Conservation (phyloP, 805 yeast genomes). For the Cyberlindnera subsufficiens region DNA sequence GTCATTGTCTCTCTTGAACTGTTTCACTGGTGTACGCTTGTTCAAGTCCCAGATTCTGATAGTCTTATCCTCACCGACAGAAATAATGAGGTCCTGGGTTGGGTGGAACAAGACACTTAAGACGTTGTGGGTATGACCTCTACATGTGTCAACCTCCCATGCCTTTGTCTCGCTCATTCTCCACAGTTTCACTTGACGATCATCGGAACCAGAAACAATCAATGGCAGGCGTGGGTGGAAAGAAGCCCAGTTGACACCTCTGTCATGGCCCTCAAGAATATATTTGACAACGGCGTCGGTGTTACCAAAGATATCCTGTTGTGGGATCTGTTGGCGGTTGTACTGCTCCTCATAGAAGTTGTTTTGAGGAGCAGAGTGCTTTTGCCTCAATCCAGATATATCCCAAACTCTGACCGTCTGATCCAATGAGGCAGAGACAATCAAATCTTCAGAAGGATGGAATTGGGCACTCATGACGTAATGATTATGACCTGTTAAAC, state of each 20-base stretch:
- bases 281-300: conserved; percentile 92
- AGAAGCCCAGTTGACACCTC: conserved; percentile 98
- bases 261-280: conserved; percentile 95
- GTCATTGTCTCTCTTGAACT: conserved; percentile 88
- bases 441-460: conserved; percentile 91
- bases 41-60: conserved; percentile 95
- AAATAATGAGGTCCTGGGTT: conserved; percentile 81
- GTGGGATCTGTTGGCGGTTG: conserved; percentile 56
- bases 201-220: conserved; percentile 95
- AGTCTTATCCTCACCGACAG: conserved; percentile 95
- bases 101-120: conserved; percentile 90
- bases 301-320: conserved; percentile 91
- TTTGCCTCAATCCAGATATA: conserved; percentile 88
- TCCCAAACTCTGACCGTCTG: conserved; percentile 99
- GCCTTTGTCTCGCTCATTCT: conserved; percentile 96
- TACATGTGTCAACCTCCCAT: conserved; percentile 98
- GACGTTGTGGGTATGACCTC: conserved; percentile 95
- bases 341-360: conserved; percentile 38
- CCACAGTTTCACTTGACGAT: conserved; percentile 92
- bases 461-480: conserved; percentile 98
- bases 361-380: conserved; percentile 77
- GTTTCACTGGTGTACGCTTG: conserved; percentile 88
- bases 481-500: conserved; percentile 96
- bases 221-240: conserved; percentile 96
- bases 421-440: conserved; percentile 93